Conservation (phyloP, 23 red algal species). For the Agarophyton chilense region DNA sequence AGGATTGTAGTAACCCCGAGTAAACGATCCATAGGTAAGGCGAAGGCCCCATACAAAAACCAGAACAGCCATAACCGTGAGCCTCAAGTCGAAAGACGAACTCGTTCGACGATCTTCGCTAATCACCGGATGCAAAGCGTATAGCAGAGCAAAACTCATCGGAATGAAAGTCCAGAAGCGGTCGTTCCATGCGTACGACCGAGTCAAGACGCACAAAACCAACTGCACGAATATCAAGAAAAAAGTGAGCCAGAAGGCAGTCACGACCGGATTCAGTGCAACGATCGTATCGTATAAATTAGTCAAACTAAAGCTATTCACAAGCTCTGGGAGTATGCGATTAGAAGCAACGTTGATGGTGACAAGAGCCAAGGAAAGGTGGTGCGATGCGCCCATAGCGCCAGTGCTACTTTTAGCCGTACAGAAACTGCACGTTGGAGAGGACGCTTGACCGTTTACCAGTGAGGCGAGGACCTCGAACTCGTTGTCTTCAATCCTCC, state of each 20-base stretch:
- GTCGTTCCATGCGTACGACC: constrained; percentile 62
- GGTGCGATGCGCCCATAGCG: neutral
- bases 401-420: neutral
- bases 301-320: neutral
- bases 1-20: constrained; percentile 45
- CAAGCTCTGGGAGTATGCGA: neutral
- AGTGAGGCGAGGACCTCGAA: no score
- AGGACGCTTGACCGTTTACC: no score
- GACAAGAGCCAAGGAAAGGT: neutral
- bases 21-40: constrained; percentile 21
- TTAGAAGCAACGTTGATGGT: constrained; percentile 9
- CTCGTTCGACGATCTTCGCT: constrained; percentile 22
- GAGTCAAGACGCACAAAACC: constrained; percentile 26
- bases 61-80: constrained; percentile 32
- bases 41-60: constrained; percentile 45
- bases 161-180: constrained; percentile 60
- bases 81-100: constrained; percentile 25
- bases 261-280: constrained; percentile 46
- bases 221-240: constrained; percentile 53
- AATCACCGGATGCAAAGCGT: constrained; percentile 26
- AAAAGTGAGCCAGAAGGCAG: constrained; percentile 46
- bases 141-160: constrained; percentile 5
- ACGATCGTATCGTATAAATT: constrained; percentile 7
- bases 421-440: no score
- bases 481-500: no score